Evolutionary conservation across 495 filamentous ascomycete species (phyloP).

Genomic region (Aspergillus egyptiacus): DNA sequence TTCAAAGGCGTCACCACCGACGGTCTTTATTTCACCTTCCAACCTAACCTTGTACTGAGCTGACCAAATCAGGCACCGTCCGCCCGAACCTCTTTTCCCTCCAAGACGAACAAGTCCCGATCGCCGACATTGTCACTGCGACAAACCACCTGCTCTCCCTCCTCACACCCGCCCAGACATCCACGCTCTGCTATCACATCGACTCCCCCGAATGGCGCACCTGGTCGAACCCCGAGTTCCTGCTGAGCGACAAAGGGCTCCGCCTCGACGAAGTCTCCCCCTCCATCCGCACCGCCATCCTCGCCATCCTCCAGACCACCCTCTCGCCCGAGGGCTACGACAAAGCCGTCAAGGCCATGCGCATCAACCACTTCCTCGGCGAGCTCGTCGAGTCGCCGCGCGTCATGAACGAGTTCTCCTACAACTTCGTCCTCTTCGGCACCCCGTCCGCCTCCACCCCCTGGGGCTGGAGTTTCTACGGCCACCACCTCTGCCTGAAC

Average conservation of each 20-base stretch:
- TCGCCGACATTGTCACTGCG: constrained; percentile 46
- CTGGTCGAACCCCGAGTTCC: constrained; percentile 72
- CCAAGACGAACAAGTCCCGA: constrained; percentile 57
- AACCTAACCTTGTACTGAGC: background rate
- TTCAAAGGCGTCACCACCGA: constrained; percentile 67
- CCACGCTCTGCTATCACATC: constrained; percentile 50
- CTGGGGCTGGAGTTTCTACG: constrained; percentile 73
- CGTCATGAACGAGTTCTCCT: constrained; percentile 68
- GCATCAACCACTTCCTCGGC: constrained; percentile 74
- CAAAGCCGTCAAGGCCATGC: constrained; percentile 64
- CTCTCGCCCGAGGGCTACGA: constrained; percentile 64
- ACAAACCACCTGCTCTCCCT: constrained; percentile 37
- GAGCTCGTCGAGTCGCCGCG: constrained; percentile 53
- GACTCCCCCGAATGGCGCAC: constrained; percentile 66
- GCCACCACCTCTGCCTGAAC: constrained; percentile 68
- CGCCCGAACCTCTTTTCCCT: constrained; percentile 51
- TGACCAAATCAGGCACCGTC: constrained; percentile 39
- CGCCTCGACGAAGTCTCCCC: constrained; percentile 55
- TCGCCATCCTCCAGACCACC: constrained; percentile 49
- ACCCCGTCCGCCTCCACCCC: constrained; percentile 44
- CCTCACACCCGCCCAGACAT: constrained; percentile 43
- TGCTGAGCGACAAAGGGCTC: constrained; percentile 55
- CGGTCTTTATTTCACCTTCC: constrained; percentile 35
- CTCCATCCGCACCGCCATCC: constrained; percentile 39
- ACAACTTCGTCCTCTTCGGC: constrained; percentile 65